Percentiles rank a stretch among this genome's conserved stretches.
Evolutionary conservation across 495 filamentous ascomycete genomes (phyloP).

Genomic region (Aspergillus panamensis): DNA sequence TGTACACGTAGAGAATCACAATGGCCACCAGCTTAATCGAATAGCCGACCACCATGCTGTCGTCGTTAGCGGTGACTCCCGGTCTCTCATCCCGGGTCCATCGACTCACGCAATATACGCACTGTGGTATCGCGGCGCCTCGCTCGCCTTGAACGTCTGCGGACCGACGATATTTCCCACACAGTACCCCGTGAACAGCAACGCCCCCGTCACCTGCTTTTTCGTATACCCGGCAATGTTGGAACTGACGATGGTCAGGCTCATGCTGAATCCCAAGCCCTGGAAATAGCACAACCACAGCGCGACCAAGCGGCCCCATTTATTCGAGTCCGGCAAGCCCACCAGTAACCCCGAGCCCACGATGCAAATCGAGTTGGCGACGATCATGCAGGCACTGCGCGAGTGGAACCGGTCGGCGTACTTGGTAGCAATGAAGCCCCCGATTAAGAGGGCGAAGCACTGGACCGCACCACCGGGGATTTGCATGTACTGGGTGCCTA

Average conservation of each 20-base stretch:
- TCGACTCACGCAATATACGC: constrained; percentile 49
- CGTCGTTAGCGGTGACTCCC: neutral
- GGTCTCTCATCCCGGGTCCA: neutral
- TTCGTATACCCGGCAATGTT: constrained; percentile 48
- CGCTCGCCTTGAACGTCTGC: constrained; percentile 50
- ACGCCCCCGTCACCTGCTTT: constrained; percentile 24
- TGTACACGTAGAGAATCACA: constrained; percentile 47
- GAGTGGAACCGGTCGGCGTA: constrained; percentile 33
- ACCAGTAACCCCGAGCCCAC: constrained; percentile 55
- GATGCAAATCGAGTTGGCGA: constrained; percentile 51
- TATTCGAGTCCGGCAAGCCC: constrained; percentile 45
- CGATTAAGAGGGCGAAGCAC: constrained; percentile 33
- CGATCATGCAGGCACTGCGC: constrained; percentile 30
- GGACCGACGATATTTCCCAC: constrained; percentile 56
- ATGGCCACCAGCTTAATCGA: constrained; percentile 47
- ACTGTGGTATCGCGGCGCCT: constrained; percentile 52
- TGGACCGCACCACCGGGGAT: constrained; percentile 47
- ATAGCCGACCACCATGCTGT: constrained; percentile 51
- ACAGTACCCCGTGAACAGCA: constrained; percentile 45
- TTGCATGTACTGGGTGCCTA: constrained; percentile 54
- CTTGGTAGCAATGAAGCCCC: constrained; percentile 41
- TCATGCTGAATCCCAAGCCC: constrained; percentile 46
- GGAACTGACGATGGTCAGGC: constrained; percentile 40
- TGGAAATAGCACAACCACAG: constrained; percentile 55
- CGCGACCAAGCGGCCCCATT: constrained; percentile 52